Base-by-base conservation (phyloP, 805 yeast species). In the Candida verbasci region DNA sequence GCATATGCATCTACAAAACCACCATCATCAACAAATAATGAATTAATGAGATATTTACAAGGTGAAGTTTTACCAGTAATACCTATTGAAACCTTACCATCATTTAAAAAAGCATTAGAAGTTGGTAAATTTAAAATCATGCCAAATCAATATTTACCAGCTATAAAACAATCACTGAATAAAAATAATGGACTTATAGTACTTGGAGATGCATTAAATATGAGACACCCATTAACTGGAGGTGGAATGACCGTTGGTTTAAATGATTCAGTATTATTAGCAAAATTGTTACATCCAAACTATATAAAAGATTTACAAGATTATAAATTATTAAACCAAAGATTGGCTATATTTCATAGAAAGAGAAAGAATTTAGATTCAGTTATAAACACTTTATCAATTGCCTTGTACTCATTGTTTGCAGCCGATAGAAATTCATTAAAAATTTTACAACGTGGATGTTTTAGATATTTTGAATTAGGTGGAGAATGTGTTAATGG, bases 181-280 rank as follows among this genome's bases (percentile, higher is more conserved):
- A 34, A 41, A 11, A 70, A 76, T 29, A 80, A 79, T 9, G 98
- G 98, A 9, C 65, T 87, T 31, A 68, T 93, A 24, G 72, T 91
- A 47, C 55, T 93, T 24, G 98, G 98, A 33, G 98, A 93, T 58
- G 86, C 98, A 2, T 70, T 89, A 48, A 93, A 93, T 59, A 93
- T 93, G 97, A 76, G 98, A 57, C 98, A 93, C 58, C 98, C 98
- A 18, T 74, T 93, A 43, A 93, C 97, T 1, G 98, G 98, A 36
- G 98, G 98, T 45, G 98, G 98, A 43, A 93, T 93, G 98, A 88
- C 97, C 17, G 98, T 93, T 29, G 97, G 96, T 2, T 67, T 93
- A 42, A 85, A 80, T 54, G 98, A 93, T 59, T 85, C 86, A 3
- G 82, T 74, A 0, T 55, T 84, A 23, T 68, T 88, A 31, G 78